Evolutionary conservation across 164 flowering plant species (phyloP).

Genomic region (Kingdonia uniflora): DNA sequence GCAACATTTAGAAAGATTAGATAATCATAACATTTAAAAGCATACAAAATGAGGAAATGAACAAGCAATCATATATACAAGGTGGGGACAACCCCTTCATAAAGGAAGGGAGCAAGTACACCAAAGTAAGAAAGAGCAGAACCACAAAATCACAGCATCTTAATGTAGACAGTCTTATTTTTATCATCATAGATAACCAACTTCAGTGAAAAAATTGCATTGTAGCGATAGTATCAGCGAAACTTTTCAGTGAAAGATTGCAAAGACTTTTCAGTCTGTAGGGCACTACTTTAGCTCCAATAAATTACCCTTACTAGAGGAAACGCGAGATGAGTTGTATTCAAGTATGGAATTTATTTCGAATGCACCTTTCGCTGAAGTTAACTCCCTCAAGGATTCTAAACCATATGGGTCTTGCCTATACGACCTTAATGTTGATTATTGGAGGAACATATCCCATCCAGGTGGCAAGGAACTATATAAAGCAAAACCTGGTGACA

Average conservation of each 20-base stretch:
- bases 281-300: conserved; percentile 38
- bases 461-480: conserved; percentile 29
- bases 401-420: conserved; percentile 11
- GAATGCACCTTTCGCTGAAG: conserved; percentile 40
- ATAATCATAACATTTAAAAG: too few relatives aligned
- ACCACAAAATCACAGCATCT: too few relatives aligned
- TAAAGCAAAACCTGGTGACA: conserved; percentile 47
- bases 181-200: too few relatives aligned
- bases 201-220: too few relatives aligned
- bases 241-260: conserved; percentile 43
- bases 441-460: conserved; percentile 38
- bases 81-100: too few relatives aligned
- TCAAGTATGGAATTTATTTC: conserved; percentile 38
- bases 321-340: conserved; percentile 37
- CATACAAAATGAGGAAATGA: too few relatives aligned
- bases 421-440: conserved; percentile 34
- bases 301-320: conserved; percentile 43
- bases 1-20: too few relatives aligned
- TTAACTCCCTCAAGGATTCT: conserved; percentile 14
- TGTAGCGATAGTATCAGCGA: too few relatives aligned
- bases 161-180: too few relatives aligned
- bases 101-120: too few relatives aligned
- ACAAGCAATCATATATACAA: too few relatives aligned
- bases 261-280: conserved; percentile 34
- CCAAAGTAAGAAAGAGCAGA: too few relatives aligned